These are phyloP conservation scores for Monascus purpureus DNA, from an alignment of 495 filamentous ascomycete genomes.

Conservation along the genomic window DNA sequence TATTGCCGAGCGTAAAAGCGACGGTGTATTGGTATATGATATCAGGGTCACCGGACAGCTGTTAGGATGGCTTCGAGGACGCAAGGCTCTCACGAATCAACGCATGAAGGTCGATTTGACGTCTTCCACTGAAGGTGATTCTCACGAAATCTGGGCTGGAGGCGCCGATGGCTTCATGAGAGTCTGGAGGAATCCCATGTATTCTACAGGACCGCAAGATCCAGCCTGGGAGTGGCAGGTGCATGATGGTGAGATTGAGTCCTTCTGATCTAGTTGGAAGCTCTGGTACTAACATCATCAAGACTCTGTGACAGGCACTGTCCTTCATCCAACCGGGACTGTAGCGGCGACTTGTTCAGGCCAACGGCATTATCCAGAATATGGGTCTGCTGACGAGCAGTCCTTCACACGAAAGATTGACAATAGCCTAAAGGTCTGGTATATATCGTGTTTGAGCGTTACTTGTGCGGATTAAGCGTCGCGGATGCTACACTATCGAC, in stretches of 20 bases:
- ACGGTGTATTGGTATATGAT: slow-evolving; percentile 69
- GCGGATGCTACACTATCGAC: neutral
- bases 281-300: slow-evolving; percentile 6
- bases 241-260: slow-evolving; percentile 31
- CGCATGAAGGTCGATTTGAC: slow-evolving; percentile 60
- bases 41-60: slow-evolving; percentile 55
- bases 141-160: slow-evolving; percentile 74
- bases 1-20: slow-evolving; percentile 69
- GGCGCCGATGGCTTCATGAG: slow-evolving; percentile 65
- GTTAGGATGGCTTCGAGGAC: slow-evolving; percentile 56
- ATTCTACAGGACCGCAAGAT: slow-evolving; percentile 35
- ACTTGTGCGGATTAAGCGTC: slow-evolving; percentile 1
- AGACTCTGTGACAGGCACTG: slow-evolving; percentile 47
- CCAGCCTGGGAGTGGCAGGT: slow-evolving; percentile 45
- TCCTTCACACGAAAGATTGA: slow-evolving; percentile 17
- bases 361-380: slow-evolving; percentile 22
- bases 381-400: slow-evolving; percentile 4
- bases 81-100: slow-evolving; percentile 62
- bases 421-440: slow-evolving; percentile 56
- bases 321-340: slow-evolving; percentile 51
- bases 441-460: slow-evolving; percentile 16
- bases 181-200: slow-evolving; percentile 56
- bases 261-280: neutral
- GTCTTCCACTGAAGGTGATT: slow-evolving; percentile 25
- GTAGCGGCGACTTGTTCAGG: slow-evolving; percentile 69